A percentile compares a stretch with the other conserved stretches of the same genome.
Evolutionary conservation across 257 asterid genomes (phyloP).

Genomic region (Henckelia pumila): DNA sequence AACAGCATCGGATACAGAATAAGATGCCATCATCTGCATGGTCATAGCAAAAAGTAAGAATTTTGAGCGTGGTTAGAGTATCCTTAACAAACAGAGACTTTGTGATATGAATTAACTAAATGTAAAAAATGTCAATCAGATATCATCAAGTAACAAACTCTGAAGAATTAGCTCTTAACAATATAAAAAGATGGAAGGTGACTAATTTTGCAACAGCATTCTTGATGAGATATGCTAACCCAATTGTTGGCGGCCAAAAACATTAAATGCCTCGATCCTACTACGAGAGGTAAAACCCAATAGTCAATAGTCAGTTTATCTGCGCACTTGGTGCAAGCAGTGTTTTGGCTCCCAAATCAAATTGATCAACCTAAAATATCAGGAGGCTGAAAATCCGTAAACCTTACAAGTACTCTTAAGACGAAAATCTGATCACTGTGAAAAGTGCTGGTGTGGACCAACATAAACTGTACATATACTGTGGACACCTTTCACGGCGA

Average conservation of each 20-base stretch:
- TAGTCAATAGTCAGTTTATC: not conserved
- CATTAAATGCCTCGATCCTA: not conserved
- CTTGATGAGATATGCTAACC: slow-evolving; percentile 13
- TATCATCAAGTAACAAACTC: not conserved
- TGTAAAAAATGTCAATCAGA: slow-evolving; percentile 13
- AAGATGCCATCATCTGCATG: slow-evolving; percentile 99
- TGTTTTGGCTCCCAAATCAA: not conserved
- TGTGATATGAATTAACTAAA: slow-evolving; percentile 16
- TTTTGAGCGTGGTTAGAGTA: slow-evolving; percentile 17
- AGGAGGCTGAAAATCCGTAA: slow-evolving; percentile 10
- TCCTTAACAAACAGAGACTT: slow-evolving; percentile 7
- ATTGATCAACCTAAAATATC: not conserved
- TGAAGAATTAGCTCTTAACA: not conserved
- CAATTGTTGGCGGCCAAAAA: slow-evolving; percentile 20
- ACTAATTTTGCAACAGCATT: not conserved
- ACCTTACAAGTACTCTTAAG: slow-evolving; percentile 12
- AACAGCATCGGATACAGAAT: slow-evolving; percentile 99
- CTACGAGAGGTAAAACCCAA: slow-evolving; percentile 12
- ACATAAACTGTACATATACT: slow-evolving; percentile 1
- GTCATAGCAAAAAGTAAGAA: slow-evolving; percentile 27
- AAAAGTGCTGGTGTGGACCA: slow-evolving; percentile 8
- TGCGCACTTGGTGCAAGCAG: not conserved
- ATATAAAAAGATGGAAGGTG: not conserved
- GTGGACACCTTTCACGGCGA: not conserved
- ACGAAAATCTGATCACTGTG: not conserved